Evolutionary conservation across 2,329 filamentous ascomycete genomes (phyloP), one percentile per base, ranked within the genome.

Genomic region (Penicillium sp.): DNA sequence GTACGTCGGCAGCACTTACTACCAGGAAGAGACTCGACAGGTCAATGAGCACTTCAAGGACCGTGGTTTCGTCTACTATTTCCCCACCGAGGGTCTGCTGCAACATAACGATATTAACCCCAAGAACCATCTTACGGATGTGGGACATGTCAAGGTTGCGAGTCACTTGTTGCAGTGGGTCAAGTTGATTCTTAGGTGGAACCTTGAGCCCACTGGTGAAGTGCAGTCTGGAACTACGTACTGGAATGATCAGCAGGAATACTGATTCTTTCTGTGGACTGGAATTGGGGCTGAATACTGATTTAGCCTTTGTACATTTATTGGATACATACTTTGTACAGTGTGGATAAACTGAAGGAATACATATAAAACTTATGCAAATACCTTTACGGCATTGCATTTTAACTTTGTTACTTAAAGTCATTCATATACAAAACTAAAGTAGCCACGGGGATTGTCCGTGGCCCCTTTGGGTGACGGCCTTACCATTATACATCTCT

Each of bases 51-150:
- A 81, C 63, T 85, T 82, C 74, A 81, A 66, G 45, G 64, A 69
- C 16, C 64, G 77, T 55, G 76, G 78, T 0, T 86, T 84, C 51
- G 81, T 86, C 31, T 79, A 85, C 63, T 84, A 84, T 61, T 86
- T 87, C 72, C 82, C 85, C 63, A 85, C 81, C 0, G 82, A 78
- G 10, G 83, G 83, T 1, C 82, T 86, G 43, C 66, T 87, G 61
- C 81, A 85, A 61, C 82, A 86, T 63, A 85, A 86, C 60, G 83
- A 86, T 64, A 83, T 85, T 57, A 79, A 76, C 2, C 83, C 83
- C 7, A 76, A 78, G 60, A 85, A 76, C 61, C 84, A 87, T 64
- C 83, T 82, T 0, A 86, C 83, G 0, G 84, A 87, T 64, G 78
- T 85, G 8, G 83, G 84, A 0, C 81, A 85, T 52, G 75, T 86